Percentiles rank a stretch among this genome's conserved stretches.
These are phyloP conservation scores for Plasmodium cynomolgi DNA, from an alignment of 169 alveolate genomes.

Conservation along the genomic window DNA sequence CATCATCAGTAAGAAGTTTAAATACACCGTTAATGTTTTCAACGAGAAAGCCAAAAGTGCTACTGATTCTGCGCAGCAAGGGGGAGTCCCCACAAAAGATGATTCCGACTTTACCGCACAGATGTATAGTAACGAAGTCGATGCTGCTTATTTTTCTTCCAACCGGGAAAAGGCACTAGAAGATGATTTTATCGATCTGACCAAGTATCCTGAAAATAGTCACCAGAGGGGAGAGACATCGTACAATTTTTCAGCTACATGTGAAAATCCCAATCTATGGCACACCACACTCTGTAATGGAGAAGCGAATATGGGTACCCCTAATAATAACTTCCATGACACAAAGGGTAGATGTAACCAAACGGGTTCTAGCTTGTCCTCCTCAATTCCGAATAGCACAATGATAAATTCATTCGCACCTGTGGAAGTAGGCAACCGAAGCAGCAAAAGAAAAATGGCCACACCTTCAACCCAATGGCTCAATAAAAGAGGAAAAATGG, in stretches of 20 bases:
- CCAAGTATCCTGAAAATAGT: not conserved
- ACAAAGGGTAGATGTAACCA: not conserved
- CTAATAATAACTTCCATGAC: not conserved
- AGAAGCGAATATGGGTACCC: not conserved
- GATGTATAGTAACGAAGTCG: not conserved
- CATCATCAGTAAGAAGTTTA: not conserved
- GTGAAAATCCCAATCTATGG: not conserved
- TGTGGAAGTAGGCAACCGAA: not conserved
- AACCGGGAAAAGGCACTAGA: not conserved
- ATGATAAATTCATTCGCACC: not conserved
- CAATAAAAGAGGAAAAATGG: slow-evolving; percentile 6
- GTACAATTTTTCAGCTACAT: not conserved
- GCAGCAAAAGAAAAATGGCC: slow-evolving; percentile 1
- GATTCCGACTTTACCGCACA: not conserved
- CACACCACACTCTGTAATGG: not conserved
- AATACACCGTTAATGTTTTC: not conserved
- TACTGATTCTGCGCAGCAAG: not conserved
- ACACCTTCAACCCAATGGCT: not conserved
- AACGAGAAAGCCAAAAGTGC: not conserved
- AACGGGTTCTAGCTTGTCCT: not conserved
- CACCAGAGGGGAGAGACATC: not conserved
- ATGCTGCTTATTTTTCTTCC: not conserved
- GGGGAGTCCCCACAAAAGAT: not conserved
- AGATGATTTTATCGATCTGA: not conserved
- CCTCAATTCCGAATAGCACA: not conserved